Conservation (phyloP, 2,329 filamentous ascomycete species). For the Claviceps arundinis region DNA sequence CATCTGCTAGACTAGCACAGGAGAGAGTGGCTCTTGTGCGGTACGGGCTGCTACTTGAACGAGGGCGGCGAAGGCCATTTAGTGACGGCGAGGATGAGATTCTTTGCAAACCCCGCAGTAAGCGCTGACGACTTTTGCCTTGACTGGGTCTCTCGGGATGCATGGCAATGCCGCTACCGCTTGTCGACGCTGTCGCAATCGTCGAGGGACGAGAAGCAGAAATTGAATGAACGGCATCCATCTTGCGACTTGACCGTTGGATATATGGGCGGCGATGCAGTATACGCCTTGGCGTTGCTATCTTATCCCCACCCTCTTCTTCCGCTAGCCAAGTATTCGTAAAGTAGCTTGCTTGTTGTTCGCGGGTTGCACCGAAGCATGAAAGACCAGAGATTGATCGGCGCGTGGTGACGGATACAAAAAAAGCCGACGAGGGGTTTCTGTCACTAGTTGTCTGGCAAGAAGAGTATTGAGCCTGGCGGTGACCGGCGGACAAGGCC, state of each 20-base stretch:
- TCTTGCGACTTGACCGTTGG: background rate
- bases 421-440: background rate
- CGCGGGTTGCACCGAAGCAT: background rate
- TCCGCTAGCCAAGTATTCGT: background rate
- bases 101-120: slow-evolving; percentile 63
- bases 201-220: slow-evolving; percentile 15
- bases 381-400: background rate
- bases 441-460: background rate
- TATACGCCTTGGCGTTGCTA: background rate
- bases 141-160: slow-evolving; percentile 28
- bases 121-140: slow-evolving; percentile 52
- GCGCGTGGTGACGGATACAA: background rate
- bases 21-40: slow-evolving; percentile 38
- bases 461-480: background rate
- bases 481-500: background rate
- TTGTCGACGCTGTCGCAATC: slow-evolving; percentile 8
- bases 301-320: background rate
- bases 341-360: background rate
- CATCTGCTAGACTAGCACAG: slow-evolving; percentile 38
- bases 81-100: slow-evolving; percentile 73
- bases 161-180: slow-evolving; percentile 8
- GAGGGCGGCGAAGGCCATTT: slow-evolving; percentile 45
- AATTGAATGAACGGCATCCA: slow-evolving; percentile 5
- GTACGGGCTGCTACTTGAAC: slow-evolving; percentile 58
- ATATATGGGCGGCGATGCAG: background rate